Conservation (phyloP, 2,329 filamentous ascomycete genomes). For the Cercospora sp. region DNA sequence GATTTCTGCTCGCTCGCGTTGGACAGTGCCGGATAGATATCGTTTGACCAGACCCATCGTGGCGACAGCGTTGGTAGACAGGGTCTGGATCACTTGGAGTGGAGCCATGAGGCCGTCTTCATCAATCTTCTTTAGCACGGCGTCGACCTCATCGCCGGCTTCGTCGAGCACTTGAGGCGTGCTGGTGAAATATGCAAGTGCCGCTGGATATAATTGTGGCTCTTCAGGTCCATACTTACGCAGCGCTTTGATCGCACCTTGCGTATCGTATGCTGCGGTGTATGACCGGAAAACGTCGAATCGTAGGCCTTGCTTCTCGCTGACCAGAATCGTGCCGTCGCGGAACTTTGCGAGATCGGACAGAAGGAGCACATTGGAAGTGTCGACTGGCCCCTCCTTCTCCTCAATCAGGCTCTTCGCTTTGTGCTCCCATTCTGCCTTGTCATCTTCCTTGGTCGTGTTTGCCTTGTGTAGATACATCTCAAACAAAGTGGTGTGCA, state of each 20-base stretch:
- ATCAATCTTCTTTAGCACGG: slow-evolving; percentile 82
- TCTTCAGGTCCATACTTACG: slow-evolving; percentile 90
- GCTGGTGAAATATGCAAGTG: slow-evolving; percentile 89
- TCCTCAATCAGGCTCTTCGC: slow-evolving; percentile 86
- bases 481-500: slow-evolving; percentile 94
- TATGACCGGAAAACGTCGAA: slow-evolving; percentile 98
- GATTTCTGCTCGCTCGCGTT: slow-evolving; percentile 85
- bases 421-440: slow-evolving; percentile 83
- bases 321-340: slow-evolving; percentile 87
- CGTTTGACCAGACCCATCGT: slow-evolving; percentile 97
- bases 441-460: slow-evolving; percentile 68
- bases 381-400: slow-evolving; percentile 81
- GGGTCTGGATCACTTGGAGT: slow-evolving; percentile 90
- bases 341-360: slow-evolving; percentile 89
- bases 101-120: slow-evolving; percentile 91
- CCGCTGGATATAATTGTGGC: slow-evolving; percentile 87
- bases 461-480: slow-evolving; percentile 94
- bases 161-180: slow-evolving; percentile 78
- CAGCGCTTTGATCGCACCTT: slow-evolving; percentile 84
- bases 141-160: slow-evolving; percentile 75
- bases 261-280: slow-evolving; percentile 86
- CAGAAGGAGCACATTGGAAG: slow-evolving; percentile 87
- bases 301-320: slow-evolving; percentile 86
- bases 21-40: slow-evolving; percentile 86
- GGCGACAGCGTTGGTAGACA: slow-evolving; percentile 76